phyloP scores from a whole-genome alignment of 2,329 filamentous ascomycete genomes.

The Sarocladium oryzae region DNA sequence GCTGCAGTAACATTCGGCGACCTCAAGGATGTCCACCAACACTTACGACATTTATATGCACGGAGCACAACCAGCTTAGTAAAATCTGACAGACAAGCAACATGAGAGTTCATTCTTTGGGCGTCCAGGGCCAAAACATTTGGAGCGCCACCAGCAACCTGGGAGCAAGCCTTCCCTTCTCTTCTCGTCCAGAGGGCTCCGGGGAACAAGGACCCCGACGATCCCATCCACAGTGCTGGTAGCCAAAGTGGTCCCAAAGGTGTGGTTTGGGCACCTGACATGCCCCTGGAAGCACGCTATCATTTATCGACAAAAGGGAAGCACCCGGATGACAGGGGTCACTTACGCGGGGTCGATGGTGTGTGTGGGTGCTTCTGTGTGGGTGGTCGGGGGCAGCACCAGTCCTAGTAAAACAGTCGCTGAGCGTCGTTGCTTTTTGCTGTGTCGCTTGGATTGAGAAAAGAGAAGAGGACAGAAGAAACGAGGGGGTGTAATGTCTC shows the following conservation, averaged over 20 bases:
- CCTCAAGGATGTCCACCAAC: too few species aligned
- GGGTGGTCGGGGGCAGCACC: constrained; percentile 4
- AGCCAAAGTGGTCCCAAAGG: constrained; percentile 2
- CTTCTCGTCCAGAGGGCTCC: too few species aligned
- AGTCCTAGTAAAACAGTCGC: constrained; percentile 2
- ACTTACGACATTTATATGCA: too few species aligned
- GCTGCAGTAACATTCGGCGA: too few species aligned
- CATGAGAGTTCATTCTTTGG: too few species aligned
- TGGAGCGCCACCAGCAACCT: neutral
- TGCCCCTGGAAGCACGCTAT: neutral
- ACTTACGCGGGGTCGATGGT: neutral
- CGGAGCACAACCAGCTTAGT: too few species aligned
- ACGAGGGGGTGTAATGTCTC: neutral
- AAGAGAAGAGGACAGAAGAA: neutral
- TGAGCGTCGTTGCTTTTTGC: neutral
- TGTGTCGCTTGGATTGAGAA: neutral
- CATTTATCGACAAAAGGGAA: constrained; percentile 5
- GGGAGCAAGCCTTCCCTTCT: too few species aligned
- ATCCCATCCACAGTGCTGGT: neutral
- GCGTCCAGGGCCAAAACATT: too few species aligned
- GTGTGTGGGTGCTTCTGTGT: neutral
- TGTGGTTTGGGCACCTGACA: neutral
- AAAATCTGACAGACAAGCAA: too few species aligned
- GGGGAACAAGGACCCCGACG: constrained; percentile 3
- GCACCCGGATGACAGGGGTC: constrained; percentile 5